Evolutionary conservation across 345 rosid species (phyloP), one percentile per base, ranked within the genome.

Genomic region (Aurinia saxatilis): DNA sequence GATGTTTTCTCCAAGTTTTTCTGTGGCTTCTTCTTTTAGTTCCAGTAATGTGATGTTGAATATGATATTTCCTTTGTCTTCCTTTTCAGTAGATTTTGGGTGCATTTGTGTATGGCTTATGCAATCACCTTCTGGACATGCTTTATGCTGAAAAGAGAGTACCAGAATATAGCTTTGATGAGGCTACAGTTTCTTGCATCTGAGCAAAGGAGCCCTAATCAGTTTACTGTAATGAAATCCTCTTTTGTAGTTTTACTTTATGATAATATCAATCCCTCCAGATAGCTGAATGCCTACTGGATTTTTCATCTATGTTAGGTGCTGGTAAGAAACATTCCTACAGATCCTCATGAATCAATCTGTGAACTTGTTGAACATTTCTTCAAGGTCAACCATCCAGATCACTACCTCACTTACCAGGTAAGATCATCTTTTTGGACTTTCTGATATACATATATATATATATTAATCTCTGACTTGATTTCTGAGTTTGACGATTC

Each of bases 91-190:
- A 92, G 96, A 73, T 89, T 92, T 72, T 92, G 97, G 97, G 79
- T 91, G 47, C 98, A 89, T 79, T 41, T 89, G 68, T 86, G 82
- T 27, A 85, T 85, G 90, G 96, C 97, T 40, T 92, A 89, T 79
- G 91, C 65, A 6, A 83, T 89, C 46, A 89, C 89, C 38, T 80
- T 87, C 73, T 92, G 98, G 98, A 87, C 97, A 37, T 92, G 98
- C 77, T 87, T 80, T 57, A 80, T 85, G 30, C 62, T 92, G 78
- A 89, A 92, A 70, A 76, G 73, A 55, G 98, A 89, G 71, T 89
- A 87, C 17, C 93, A 80, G 63, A 81, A 75, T 33, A 81, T 92
- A 29, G 96, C 96, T 62, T 50, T 73, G 12, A 82, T 84, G 96
- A 78, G 97, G 60, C 70, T 92, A 75, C 97, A 89, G 68, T 92